Evolutionary conservation across 306 rosid species (phyloP).

Genomic region (Medicago ruthenica): DNA sequence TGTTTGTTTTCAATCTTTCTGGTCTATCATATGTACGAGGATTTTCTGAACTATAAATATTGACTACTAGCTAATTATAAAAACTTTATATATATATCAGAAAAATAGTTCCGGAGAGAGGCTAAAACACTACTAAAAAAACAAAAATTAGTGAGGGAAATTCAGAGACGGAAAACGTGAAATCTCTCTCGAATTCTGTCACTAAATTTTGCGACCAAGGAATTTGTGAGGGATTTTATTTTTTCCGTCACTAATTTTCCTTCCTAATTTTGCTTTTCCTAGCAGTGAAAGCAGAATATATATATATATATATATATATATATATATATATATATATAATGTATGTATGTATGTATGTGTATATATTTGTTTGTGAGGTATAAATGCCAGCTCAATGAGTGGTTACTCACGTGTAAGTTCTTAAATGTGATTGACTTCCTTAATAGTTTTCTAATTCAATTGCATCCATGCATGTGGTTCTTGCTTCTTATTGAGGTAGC

Average conservation of each 20-base stretch:
- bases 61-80: background rate
- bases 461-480: conserved; percentile 70
- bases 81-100: background rate
- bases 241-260: too few species aligned
- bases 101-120: too few species aligned
- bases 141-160: too few species aligned
- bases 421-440: conserved; percentile 87
- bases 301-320: background rate
- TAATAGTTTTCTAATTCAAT: conserved; percentile 57
- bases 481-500: conserved; percentile 58
- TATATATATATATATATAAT: background rate
- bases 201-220: too few species aligned
- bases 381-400: conserved; percentile 57
- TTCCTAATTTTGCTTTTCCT: too few species aligned
- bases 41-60: conserved; percentile 36
- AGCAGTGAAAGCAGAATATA: too few species aligned
- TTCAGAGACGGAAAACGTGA: too few species aligned
- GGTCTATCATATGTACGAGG: conserved; percentile 46
- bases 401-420: conserved; percentile 76
- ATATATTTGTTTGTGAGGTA: background rate
- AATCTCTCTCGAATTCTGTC: too few species aligned
- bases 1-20: conserved; percentile 42
- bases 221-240: too few species aligned
- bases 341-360: too few species aligned
- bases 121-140: too few species aligned